phyloP scores from a whole-genome alignment of 805 yeast species.

The Candida insectalens region DNA sequence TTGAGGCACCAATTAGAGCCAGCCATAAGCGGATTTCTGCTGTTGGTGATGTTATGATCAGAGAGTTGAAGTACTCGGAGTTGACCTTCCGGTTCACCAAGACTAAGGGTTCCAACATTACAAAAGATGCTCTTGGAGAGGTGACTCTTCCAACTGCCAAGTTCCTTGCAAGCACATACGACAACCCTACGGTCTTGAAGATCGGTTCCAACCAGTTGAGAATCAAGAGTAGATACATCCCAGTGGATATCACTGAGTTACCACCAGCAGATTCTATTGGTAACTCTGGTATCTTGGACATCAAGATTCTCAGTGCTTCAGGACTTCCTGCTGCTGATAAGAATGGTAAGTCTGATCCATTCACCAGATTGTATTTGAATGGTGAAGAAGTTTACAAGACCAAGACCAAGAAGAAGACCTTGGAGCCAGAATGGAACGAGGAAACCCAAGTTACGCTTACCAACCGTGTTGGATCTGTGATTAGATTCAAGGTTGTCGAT shows the following conservation, averaged over 20 bases:
- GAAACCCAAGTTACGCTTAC: constrained; percentile 41
- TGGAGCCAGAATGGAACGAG: constrained; percentile 89
- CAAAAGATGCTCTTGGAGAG: constrained; percentile 51
- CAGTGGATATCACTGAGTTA: constrained; percentile 47
- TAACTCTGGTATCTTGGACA: constrained; percentile 61
- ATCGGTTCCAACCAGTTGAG: constrained; percentile 38
- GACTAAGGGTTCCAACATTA: constrained; percentile 42
- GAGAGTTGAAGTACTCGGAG: constrained; percentile 60
- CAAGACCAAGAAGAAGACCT: constrained; percentile 73
- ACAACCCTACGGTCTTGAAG: constrained; percentile 46
- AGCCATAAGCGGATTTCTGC: constrained; percentile 20
- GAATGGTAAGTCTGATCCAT: constrained; percentile 93
- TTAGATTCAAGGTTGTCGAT: constrained; percentile 58
- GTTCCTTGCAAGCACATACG: constrained; percentile 55
- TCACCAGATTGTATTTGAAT: constrained; percentile 58
- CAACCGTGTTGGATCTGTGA: constrained; percentile 51
- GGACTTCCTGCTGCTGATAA: constrained; percentile 79
- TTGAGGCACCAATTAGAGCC: constrained; percentile 30
- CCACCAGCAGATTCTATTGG: constrained; percentile 70
- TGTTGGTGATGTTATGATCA: constrained; percentile 67
- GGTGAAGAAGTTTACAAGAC: constrained; percentile 61
- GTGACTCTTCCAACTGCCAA: constrained; percentile 56
- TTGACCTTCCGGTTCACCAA: constrained; percentile 53
- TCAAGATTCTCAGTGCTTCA: constrained; percentile 55
- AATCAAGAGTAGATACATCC: constrained; percentile 69